Base-by-base conservation (phyloP, 2,329 filamentous ascomycete genomes). In the Sporothrix humicola region DNA sequence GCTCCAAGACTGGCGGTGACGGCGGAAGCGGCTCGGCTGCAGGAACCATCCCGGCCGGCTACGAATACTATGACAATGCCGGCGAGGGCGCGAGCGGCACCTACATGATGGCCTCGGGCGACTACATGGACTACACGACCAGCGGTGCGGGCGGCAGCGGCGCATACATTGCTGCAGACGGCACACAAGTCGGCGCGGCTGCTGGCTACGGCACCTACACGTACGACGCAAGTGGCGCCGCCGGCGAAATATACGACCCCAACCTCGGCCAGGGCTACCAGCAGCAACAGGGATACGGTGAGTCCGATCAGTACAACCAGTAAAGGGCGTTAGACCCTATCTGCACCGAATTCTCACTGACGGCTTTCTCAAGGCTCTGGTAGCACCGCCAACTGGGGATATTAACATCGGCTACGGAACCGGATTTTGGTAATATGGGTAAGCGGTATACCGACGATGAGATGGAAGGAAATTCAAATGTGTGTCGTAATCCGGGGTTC, bases 281-380 rank as follows among this genome's bases (percentile, higher is more conserved):
- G 12, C 66, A 56, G 66, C 46, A 52, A 23, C 66, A 69, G 23
- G 66, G n/a, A 13, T 31, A 68, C 20, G 65, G 65, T 68, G 46
- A 52, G 65, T 68, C 12, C 31, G 31, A 37, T 7, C 31, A 37
- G 31, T 37, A 37, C 31, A 37, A 37, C 31, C 9, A 26, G 1
- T 7, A 66, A 17, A 17, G 2, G 12, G 3, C 3, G 59, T 26
- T 6, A 20, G 44, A 44, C 1, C 9, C 44, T 3, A 56, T 13
- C 10, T 8, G 20, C 31, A 37, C 4, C 31, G 31, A 37, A 37
- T 37, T 6, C 31, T 37, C 31, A 37, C 31, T 37, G 31, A 37
- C 31, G 31, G 31, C 2, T 1, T 17, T 1, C 7, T 13, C 12
- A 4, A 66, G 61, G 61, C 12, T 48, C 42, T 12, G 20, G 42